A percentile compares a stretch with the other conserved stretches of the same genome.
phyloP scores from a whole-genome alignment of 2,329 filamentous ascomycete species.

The Ophiostoma novo-ulmi region DNA sequence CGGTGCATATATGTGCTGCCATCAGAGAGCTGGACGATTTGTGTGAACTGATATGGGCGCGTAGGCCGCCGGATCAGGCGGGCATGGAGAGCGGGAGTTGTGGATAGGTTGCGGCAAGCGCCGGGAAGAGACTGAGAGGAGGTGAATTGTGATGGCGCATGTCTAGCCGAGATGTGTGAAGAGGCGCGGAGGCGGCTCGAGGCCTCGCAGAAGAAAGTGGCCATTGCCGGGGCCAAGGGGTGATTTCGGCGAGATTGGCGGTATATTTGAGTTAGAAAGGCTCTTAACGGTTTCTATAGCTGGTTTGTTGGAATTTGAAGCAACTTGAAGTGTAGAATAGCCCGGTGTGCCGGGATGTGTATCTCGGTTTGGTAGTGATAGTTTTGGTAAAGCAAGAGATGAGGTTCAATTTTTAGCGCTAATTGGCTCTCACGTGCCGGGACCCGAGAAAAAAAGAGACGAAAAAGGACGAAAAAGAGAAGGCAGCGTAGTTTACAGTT shows the following conservation, averaged over 20 bases:
- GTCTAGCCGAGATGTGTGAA: slow-evolving; percentile 10
- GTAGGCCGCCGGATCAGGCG: slow-evolving; percentile 83
- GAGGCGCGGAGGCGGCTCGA: slow-evolving; percentile 14
- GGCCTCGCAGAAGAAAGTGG: slow-evolving; percentile 12
- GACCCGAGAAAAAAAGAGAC: not conserved
- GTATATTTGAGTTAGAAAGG: not conserved
- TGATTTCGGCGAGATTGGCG: not conserved
- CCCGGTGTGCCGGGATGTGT: not conserved
- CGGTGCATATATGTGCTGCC: slow-evolving; percentile 77
- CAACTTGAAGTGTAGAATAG: not conserved
- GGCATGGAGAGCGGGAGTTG: slow-evolving; percentile 59
- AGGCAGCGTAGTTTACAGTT: not conserved
- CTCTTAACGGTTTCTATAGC: not conserved
- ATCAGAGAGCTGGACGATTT: slow-evolving; percentile 87
- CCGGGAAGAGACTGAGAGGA: not conserved
- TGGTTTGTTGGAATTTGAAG: not conserved
- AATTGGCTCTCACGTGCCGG: slow-evolving; percentile 8
- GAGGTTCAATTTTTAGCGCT: slow-evolving; percentile 16
- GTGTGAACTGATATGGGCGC: slow-evolving; percentile 94
- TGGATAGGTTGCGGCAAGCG: slow-evolving; percentile 22
- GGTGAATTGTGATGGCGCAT: slow-evolving; percentile 2
- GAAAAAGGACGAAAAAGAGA: not conserved
- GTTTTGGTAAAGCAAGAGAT: not conserved
- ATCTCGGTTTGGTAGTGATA: slow-evolving; percentile 1
- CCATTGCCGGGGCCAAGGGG: slow-evolving; percentile 11